These are phyloP conservation scores for Santalum album DNA, from an alignment of 164 flowering plant species.

Conservation along the genomic window DNA sequence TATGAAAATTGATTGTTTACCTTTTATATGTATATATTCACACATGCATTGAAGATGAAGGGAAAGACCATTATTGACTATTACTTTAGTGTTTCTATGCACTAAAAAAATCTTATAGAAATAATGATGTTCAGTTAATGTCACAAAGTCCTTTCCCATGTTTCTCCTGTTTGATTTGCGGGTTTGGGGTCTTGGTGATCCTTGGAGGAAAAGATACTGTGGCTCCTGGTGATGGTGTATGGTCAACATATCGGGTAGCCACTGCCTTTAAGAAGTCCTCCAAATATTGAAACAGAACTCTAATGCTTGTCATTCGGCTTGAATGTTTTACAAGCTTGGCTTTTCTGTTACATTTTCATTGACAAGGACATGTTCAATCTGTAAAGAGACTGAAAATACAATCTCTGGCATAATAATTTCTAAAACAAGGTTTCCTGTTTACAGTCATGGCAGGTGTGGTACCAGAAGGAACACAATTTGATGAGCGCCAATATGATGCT, in stretches of 20 bases:
- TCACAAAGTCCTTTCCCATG: too few relatives aligned
- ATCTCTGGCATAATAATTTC: too few relatives aligned
- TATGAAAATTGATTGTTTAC: too few relatives aligned
- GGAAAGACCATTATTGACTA: too few relatives aligned
- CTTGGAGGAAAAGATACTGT: not conserved
- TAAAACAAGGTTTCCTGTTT: not conserved
- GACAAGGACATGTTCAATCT: too few relatives aligned
- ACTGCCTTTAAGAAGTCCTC: not conserved
- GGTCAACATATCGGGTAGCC: not conserved
- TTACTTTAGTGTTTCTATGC: too few relatives aligned
- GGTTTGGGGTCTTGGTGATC: not conserved
- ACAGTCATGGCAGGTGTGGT: constrained; percentile 31
- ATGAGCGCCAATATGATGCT: constrained; percentile 30
- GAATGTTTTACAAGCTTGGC: constrained; percentile 36
- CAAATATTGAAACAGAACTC: not conserved
- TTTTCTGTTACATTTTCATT: constrained; percentile 12
- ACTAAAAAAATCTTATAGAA: too few relatives aligned
- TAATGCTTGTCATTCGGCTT: constrained; percentile 4
- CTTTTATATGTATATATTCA: too few relatives aligned
- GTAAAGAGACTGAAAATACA: too few relatives aligned
- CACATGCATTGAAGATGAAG: too few relatives aligned
- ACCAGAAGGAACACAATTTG: constrained; percentile 35
- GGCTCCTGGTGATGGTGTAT: not conserved
- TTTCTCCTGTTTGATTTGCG: not conserved
- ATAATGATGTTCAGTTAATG: too few relatives aligned